phyloP scores from a whole-genome alignment of 2,329 filamentous ascomycete species.

The Arthrobotrys sinensis region DNA sequence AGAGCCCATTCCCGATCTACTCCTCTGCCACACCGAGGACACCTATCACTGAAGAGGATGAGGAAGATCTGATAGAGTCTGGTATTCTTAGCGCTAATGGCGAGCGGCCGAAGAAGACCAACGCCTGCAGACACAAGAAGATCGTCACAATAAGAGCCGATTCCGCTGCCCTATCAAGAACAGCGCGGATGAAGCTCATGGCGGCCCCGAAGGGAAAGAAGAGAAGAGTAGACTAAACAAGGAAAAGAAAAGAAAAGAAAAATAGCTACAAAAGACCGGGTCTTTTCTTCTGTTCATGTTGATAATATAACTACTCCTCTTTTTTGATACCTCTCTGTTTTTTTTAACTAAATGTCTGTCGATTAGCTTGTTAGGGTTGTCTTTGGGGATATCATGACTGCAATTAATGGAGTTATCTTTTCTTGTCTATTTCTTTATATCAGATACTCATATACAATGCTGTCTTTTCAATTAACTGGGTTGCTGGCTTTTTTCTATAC shows the following conservation, averaged over 20 bases:
- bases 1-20: conserved; percentile 73
- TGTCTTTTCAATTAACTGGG: conserved; percentile 32
- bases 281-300: conserved; percentile 61
- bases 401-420: conserved; percentile 59
- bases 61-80: conserved; percentile 71
- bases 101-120: conserved; percentile 74
- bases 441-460: conserved; percentile 38
- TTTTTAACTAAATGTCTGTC: conserved; percentile 40
- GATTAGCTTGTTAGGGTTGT: conserved; percentile 59
- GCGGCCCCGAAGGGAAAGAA: conserved; percentile 93
- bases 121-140: conserved; percentile 75
- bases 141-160: conserved; percentile 83
- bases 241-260: conserved; percentile 36
- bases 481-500: conserved; percentile 4
- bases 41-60: conserved; percentile 81
- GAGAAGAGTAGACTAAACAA: conserved; percentile 76
- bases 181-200: conserved; percentile 78
- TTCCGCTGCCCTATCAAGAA: conserved; percentile 93
- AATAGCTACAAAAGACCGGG: conserved; percentile 47
- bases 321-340: conserved; percentile 27
- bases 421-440: conserved; percentile 24
- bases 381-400: conserved; percentile 61
- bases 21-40: conserved; percentile 74
- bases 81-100: conserved; percentile 55
- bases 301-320: conserved; percentile 55